Evolutionary conservation across 2,329 filamentous ascomycete genomes (phyloP), one percentile per base, ranked within the genome.

Genomic region (Tolypocladium sp.): DNA sequence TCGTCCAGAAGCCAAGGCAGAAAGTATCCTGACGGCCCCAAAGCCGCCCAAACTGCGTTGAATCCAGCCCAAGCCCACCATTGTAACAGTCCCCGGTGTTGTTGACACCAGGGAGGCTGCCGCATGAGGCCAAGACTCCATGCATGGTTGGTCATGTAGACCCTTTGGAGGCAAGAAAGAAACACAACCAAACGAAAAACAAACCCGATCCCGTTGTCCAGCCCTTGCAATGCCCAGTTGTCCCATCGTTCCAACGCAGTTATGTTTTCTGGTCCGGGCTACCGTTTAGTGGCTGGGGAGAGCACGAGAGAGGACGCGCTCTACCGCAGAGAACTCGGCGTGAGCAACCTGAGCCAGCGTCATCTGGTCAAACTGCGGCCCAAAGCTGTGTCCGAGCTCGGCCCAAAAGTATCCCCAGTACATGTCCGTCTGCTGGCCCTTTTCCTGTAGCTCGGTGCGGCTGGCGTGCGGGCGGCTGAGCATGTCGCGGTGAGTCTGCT

Each of bases 331-430:
- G 65, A 81, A 77, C 69, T 86, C 83, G 15, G 67, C 63, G 6
- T 69, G 62, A 2, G 78, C 79, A 13, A 77, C 74, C 44, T 79
- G 66, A 1, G 73, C 71, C 3, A 86, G 73, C 7, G 77, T 80
- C 73, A 82, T 72, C 30, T 71, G 63, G 60, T 83, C 81, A 59
- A 82, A 80, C 0, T 61, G 65, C 1, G 64, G 65, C 1, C 79
- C 77, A 27, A 65, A 61, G 5, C 72, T 74, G 59, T 78, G 76
- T 41, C 71, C 68, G 25, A 81, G 64, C 66, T 82, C 78, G 37
- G 74, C 70, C 73, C 77, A 82, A 64, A 82, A 77, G 67, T 77
- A 82, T 17, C 82, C 80, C 71, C 82, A 82, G 69, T 82, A 77
- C 55, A 70, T 68, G 60, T 77, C 73, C 0, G 76, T 78, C 27